Conservation (phyloP, 176 grass and related monocot genomes). For the Triticum aestivum region DNA sequence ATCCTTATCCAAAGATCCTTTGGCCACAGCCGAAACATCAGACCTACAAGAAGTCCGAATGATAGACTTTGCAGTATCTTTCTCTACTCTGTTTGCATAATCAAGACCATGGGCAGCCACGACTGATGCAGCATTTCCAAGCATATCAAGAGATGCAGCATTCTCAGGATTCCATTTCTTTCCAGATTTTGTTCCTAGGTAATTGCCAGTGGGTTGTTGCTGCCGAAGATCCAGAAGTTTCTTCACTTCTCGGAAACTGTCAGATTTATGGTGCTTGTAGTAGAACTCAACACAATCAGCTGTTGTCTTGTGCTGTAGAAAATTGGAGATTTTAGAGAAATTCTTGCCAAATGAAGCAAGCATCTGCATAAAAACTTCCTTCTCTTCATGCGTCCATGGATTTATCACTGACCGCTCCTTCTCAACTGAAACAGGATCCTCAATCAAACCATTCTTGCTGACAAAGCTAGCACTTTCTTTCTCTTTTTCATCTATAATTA, state of each 20-base stretch:
- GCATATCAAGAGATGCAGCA: constrained; percentile 66
- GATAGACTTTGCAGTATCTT: constrained; percentile 31
- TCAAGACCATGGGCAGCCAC: constrained; percentile 55
- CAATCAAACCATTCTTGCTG: constrained; percentile 73
- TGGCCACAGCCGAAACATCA: constrained; percentile 19
- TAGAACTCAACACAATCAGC: constrained; percentile 98
- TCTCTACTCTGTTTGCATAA: constrained; percentile 34
- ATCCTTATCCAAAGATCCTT: constrained; percentile 36
- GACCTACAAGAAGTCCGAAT: constrained; percentile 20
- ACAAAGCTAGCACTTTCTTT: constrained; percentile 50
- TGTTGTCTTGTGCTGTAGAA: constrained; percentile 81
- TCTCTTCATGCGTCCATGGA: constrained; percentile 81
- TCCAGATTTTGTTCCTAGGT: constrained; percentile 57
- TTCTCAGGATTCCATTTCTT: constrained; percentile 78
- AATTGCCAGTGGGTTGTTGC: constrained; percentile 67
- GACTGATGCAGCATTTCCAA: constrained; percentile 50
- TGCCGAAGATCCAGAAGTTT: constrained; percentile 71
- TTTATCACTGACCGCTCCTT: constrained; percentile 74
- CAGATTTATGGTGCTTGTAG: constrained; percentile 98
- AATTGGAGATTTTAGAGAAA: constrained; percentile 86
- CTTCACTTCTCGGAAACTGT: constrained; percentile 88
- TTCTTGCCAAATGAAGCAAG: constrained; percentile 87
- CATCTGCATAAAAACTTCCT: constrained; percentile 90
- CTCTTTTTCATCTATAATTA: constrained; percentile 74
- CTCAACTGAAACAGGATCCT: constrained; percentile 67